A percentile compares a stretch with the other conserved stretches of the same genome.
Conservation (phyloP, 306 rosid genomes). For the Prunus persica region Prunus_persica_NCBIv2 NC_034014.1:7375501-7376000, state of each 20-base stretch:
- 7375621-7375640: neutral
- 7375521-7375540: neutral
- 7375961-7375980: slow-evolving; percentile 72
- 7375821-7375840: neutral
- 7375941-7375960: slow-evolving; percentile 40
- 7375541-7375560: neutral
- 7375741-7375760: neutral
- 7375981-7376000: slow-evolving; percentile 57
- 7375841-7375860: slow-evolving; percentile 16
- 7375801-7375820: neutral
- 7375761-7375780: neutral
- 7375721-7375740: neutral
- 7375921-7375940: slow-evolving; percentile 44
- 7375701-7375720: neutral
- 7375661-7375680: neutral
- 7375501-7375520: neutral
- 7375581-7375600: neutral
- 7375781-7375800: neutral
- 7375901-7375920: slow-evolving; percentile 46
- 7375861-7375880: slow-evolving; percentile 33
- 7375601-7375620: neutral
- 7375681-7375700: neutral
- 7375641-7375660: neutral
- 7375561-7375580: neutral
- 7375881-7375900: slow-evolving; percentile 36